These are phyloP conservation scores for Emiliania huxleyi DNA, from an alignment of 78 protist species.

Conservation along the genomic window DNA sequence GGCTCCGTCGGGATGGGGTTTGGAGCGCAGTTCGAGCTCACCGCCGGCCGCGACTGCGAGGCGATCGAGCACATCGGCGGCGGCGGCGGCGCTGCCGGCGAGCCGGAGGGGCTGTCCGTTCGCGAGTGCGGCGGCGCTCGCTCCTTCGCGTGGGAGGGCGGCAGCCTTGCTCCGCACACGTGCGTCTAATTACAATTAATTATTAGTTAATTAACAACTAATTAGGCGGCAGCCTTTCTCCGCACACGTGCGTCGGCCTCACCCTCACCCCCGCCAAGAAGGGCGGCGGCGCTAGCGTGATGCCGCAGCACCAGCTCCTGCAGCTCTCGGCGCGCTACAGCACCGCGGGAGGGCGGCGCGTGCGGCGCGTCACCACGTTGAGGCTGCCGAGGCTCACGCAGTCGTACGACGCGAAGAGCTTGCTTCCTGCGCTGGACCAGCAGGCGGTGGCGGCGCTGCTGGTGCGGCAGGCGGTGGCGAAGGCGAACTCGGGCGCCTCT, in stretches of 20 bases:
- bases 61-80: neutral
- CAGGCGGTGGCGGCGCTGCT: neutral
- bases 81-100: neutral
- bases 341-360: neutral
- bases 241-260: neutral
- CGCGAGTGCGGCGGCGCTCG: neutral
- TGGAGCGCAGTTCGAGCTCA: neutral
- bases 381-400: neutral
- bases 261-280: neutral
- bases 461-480: neutral
- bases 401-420: neutral
- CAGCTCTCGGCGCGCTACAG: neutral
- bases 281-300: neutral
- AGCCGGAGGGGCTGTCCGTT: neutral
- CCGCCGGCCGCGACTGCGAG: neutral
- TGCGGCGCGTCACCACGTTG: neutral
- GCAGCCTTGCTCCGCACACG: neutral
- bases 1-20: neutral
- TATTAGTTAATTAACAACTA: too few species aligned
- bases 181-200: too few species aligned
- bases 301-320: neutral
- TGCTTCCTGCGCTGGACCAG: conserved; percentile 10
- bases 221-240: too few species aligned
- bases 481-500: neutral
- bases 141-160: neutral